Base-by-base conservation (phyloP, 2,329 filamentous ascomycete genomes). In the Cytospora leucostoma region DNA sequence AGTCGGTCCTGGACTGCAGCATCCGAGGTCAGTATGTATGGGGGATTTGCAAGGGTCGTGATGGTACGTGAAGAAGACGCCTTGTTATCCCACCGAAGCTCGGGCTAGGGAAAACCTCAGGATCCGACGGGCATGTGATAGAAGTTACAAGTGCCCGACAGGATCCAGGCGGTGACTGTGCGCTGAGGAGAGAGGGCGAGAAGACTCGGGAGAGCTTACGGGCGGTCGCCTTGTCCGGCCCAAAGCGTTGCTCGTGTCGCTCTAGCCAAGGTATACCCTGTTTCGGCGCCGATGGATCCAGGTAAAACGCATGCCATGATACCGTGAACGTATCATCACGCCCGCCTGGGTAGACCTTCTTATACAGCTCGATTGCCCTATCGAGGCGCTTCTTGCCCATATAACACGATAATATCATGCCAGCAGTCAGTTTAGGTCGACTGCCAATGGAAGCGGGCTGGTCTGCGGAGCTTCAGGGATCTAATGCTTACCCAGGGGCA, bases 351-450 rank as follows among this genome's bases (percentile, higher is more conserved):
- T 91, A 80, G 49, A 80, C 78, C 70, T 83, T 79, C 71, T 84
- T 83, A 78, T 91, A 91, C 34, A 83, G 74, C 12, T 79, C 73
- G 66, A 96, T 94, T 66, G 89, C 91, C 66, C 83, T 83, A 57
- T 88, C 84, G 49, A 96, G 84, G 47, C 90, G 87, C 66, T 86
- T 86, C 73, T 91, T 90, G 75, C 92, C 92, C n/a, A 96, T 80
- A 74, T 93, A 95, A 80, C 92, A 90, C 40, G n/a, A 44, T 7
- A 7, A 17, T 17, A 7, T n/a, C 15, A 44, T 21, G n/a, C 11
- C 84, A 17, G 78, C 61, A 68, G 67, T 60, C 13, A 60, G 57
- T 69, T 59, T 33, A n/a, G n/a, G n/a, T n/a, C n/a, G n/a, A n/a
- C n/a, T 38, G 38, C n/a, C 57, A 69, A 54, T 52, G n/a, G 10